phyloP scores from a whole-genome alignment of 192 early-diverging fungal genomes.

The Coemansia sp. region DNA sequence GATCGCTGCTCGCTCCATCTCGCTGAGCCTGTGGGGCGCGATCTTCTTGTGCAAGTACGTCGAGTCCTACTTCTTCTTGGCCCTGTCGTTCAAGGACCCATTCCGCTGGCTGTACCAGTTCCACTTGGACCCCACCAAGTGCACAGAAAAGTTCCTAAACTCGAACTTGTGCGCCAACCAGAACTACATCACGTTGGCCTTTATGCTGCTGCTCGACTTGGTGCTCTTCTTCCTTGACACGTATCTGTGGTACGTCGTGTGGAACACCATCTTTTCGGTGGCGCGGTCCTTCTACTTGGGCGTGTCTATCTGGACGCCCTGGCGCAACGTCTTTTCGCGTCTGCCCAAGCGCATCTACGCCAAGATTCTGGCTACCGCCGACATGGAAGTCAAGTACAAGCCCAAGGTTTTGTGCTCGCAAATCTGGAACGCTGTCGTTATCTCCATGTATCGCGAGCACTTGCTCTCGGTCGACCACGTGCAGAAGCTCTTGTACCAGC shows the following conservation, averaged over 20 bases:
- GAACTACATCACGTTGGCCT: slow-evolving; percentile 67
- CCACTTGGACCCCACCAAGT: slow-evolving; percentile 57
- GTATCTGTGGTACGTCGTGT: slow-evolving; percentile 87
- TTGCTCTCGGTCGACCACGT: slow-evolving; percentile 75
- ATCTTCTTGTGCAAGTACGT: slow-evolving; percentile 77
- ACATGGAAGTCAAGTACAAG: slow-evolving; percentile 78
- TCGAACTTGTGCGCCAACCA: slow-evolving; percentile 65
- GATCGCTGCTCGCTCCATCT: slow-evolving; percentile 67
- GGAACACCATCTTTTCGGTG: slow-evolving; percentile 82
- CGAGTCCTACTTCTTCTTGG: slow-evolving; percentile 84
- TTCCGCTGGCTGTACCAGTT: slow-evolving; percentile 64
- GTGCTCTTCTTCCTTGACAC: slow-evolving; percentile 84
- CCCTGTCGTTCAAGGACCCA: slow-evolving; percentile 78
- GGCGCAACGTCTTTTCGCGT: slow-evolving; percentile 77
- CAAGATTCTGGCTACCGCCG: slow-evolving; percentile 70
- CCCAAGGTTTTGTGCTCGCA: slow-evolving; percentile 79
- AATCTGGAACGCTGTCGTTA: slow-evolving; percentile 84
- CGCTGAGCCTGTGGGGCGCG: slow-evolving; percentile 69
- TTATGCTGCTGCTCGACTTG: slow-evolving; percentile 76
- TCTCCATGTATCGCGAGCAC: slow-evolving; percentile 83
- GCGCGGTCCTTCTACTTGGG: slow-evolving; percentile 75
- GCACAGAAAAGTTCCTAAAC: slow-evolving; percentile 64
- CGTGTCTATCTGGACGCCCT: slow-evolving; percentile 80
- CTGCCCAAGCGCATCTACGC: slow-evolving; percentile 81
- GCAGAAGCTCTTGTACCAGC: slow-evolving; percentile 74